These are phyloP conservation scores for Cyberlindnera nakhonratchasimensis DNA, from an alignment of 805 yeast genomes.

Conservation along the genomic window DNA sequence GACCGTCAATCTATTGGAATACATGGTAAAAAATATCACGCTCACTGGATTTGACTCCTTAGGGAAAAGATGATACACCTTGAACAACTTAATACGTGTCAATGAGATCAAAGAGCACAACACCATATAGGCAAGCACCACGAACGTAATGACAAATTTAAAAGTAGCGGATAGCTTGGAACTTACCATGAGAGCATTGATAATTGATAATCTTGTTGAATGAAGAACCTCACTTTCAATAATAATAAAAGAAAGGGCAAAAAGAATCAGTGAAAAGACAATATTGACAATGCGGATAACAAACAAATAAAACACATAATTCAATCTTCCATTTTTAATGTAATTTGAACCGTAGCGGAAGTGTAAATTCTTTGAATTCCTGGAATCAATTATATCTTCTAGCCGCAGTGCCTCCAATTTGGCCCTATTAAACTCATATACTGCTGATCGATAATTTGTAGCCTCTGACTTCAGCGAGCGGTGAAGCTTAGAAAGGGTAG, in stretches of 20 bases:
- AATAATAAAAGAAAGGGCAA: conserved; percentile 46
- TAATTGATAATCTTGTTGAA: conserved; percentile 59
- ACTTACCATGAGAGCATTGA: conserved; percentile 44
- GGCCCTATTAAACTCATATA: conserved; percentile 52
- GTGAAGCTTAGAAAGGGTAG: conserved; percentile 49
- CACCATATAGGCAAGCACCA: conserved; percentile 63
- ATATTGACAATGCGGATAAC: conserved; percentile 45
- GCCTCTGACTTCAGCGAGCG: conserved; percentile 48
- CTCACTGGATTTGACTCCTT: conserved; percentile 71
- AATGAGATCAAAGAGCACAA: conserved; percentile 62
- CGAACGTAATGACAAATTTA: conserved; percentile 37
- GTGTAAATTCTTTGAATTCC: conserved; percentile 28
- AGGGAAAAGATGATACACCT: conserved; percentile 71
- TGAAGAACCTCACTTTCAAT: conserved; percentile 76
- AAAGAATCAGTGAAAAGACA: conserved; percentile 40
- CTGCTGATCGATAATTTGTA: conserved; percentile 49
- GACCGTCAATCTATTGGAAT: conserved; percentile 76
- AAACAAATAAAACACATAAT: conserved; percentile 39
- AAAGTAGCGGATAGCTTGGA: conserved; percentile 28
- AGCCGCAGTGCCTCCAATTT: conserved; percentile 46
- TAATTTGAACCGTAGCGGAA: conserved; percentile 29
- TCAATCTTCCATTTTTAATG: conserved; percentile 39
- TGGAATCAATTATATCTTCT: conserved; percentile 56
- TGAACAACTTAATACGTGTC: conserved; percentile 65
- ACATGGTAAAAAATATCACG: conserved; percentile 72